These are phyloP conservation scores for Raffaelea arxii DNA, from an alignment of 2,329 filamentous ascomycete genomes.

Conservation along the genomic window DNA sequence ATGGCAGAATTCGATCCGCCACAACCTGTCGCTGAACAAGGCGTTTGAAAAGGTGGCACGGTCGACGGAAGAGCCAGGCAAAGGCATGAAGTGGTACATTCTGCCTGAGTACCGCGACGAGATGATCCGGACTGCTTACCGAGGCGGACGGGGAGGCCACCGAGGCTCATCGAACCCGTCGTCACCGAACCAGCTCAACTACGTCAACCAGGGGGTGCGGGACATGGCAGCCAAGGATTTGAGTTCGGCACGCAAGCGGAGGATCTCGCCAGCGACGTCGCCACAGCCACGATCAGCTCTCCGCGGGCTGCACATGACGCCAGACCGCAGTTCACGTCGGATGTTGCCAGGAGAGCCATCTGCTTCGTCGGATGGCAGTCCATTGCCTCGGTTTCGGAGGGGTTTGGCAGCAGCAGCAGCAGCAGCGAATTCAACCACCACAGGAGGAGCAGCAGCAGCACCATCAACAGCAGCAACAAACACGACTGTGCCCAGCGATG, in stretches of 20 bases:
- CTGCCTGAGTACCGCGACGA: constrained; percentile 75
- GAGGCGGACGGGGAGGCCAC: constrained; percentile 52
- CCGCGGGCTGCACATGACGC: constrained; percentile 45
- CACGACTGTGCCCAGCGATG: not conserved
- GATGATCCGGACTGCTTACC: constrained; percentile 65
- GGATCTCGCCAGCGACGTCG: constrained; percentile 44
- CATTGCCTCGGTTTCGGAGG: constrained; percentile 48
- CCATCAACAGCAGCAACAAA: not conserved
- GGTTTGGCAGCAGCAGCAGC: constrained; percentile 13
- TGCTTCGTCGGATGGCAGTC: constrained; percentile 44
- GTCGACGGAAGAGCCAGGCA: constrained; percentile 88
- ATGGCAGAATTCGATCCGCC: constrained; percentile 98
- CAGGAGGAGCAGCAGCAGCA: constrained; percentile 5
- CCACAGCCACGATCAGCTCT: constrained; percentile 42
- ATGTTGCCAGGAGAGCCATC: constrained; percentile 25
- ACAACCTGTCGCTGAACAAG: constrained; percentile 93
- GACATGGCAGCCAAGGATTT: constrained; percentile 44
- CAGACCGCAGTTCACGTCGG: constrained; percentile 40
- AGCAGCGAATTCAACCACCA: constrained; percentile 3
- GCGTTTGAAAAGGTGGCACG: constrained; percentile 89
- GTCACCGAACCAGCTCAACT: constrained; percentile 53
- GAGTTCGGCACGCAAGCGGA: constrained; percentile 45
- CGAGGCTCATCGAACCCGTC: constrained; percentile 61
- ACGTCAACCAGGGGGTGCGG: constrained; percentile 48
- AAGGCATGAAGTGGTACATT: constrained; percentile 99